These are phyloP conservation scores for Eucalyptus shirleyi DNA, from an alignment of 345 rosid genomes.

Conservation along the genomic window DNA sequence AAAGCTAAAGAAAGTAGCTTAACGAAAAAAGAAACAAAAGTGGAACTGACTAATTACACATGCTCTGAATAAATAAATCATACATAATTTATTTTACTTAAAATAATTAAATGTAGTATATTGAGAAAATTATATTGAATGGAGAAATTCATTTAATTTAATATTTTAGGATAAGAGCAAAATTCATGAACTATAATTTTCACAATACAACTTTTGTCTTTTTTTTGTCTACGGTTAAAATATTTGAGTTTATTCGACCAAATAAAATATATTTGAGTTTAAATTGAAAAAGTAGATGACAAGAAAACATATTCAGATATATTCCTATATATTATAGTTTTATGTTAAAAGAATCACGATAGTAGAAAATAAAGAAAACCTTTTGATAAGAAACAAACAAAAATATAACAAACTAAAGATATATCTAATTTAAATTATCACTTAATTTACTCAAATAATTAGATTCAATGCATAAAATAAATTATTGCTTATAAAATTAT, in stretches of 20 bases:
- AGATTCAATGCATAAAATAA: background rate
- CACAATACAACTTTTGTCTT: background rate
- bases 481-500: too few species aligned
- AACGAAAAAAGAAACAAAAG: background rate
- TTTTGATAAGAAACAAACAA: background rate
- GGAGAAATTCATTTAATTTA: background rate
- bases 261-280: background rate
- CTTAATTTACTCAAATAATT: background rate
- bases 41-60: background rate
- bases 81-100: background rate
- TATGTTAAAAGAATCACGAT: background rate
- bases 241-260: background rate
- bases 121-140: background rate
- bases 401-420: background rate
- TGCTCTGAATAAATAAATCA: background rate
- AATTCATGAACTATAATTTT: background rate
- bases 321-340: too few species aligned
- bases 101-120: too few species aligned
- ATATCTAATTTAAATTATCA: too few species aligned
- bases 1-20: background rate
- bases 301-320: too few species aligned
- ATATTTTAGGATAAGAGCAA: too few species aligned
- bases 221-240: background rate
- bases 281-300: background rate
- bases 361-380: background rate